Conservation (phyloP, 2,329 filamentous ascomycete species). For the Cladosporium sp. region DNA sequence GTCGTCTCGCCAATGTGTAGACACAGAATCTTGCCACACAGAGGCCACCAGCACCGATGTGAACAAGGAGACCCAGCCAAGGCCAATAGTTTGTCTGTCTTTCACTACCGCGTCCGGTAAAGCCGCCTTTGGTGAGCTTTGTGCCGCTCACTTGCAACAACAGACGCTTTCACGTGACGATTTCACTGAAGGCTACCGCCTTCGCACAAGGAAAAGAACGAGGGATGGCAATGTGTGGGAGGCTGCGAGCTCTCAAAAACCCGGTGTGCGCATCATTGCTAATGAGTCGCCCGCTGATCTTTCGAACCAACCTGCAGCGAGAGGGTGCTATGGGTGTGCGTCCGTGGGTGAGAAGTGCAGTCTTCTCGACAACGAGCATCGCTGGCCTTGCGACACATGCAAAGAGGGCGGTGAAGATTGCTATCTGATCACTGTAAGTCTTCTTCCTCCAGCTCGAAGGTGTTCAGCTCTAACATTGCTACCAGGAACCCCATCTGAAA, state of each 20-base stretch:
- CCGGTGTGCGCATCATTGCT: neutral
- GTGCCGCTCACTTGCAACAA: neutral
- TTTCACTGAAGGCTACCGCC: slow-evolving; percentile 9
- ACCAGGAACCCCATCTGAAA: slow-evolving; percentile 25
- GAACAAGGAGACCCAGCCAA: neutral
- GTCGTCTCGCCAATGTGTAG: neutral
- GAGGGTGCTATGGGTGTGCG: slow-evolving; percentile 30
- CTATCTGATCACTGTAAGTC: slow-evolving; percentile 26
- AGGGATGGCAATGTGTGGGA: neutral
- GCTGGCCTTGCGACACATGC: slow-evolving; percentile 35
- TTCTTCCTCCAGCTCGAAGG: neutral
- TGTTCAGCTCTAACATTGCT: neutral
- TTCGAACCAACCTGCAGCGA: slow-evolving; percentile 21
- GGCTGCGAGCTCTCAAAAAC: neutral
- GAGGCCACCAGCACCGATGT: neutral
- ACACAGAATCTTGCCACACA: too few species aligned
- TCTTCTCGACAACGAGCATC: slow-evolving; percentile 27
- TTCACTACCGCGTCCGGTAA: neutral
- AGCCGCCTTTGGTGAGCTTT: neutral
- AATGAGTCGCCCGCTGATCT: slow-evolving; percentile 12
- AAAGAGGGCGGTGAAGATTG: slow-evolving; percentile 28
- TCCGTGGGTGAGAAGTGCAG: slow-evolving; percentile 27
- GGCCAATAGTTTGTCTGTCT: neutral
- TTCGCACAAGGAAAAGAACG: slow-evolving; percentile 4
- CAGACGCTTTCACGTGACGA: slow-evolving; percentile 3